Percentiles rank a stretch among this genome's conserved stretches.
Conservation (phyloP, 2,329 filamentous ascomycete species). For the Monosporascus sp. region DNA sequence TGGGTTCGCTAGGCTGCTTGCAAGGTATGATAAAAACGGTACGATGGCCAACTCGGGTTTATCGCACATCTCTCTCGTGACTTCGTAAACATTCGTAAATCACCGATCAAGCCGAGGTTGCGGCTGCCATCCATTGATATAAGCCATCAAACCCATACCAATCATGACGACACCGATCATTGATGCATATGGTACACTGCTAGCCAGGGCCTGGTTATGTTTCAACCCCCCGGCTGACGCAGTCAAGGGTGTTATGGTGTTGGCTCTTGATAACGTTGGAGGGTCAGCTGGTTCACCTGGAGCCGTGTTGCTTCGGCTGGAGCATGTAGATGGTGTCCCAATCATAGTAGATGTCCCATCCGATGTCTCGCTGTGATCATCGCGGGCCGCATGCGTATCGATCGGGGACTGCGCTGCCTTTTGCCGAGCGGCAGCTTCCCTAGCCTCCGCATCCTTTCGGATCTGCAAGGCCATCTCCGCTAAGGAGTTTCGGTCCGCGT, state of each 20-base stretch:
- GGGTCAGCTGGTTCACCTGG: constrained; percentile 32
- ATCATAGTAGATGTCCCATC: constrained; percentile 12
- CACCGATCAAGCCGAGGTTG: constrained; percentile 25
- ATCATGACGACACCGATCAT: constrained; percentile 78
- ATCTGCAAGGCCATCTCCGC: constrained; percentile 86
- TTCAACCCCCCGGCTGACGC: constrained; percentile 33
- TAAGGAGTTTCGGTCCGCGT: constrained; percentile 65
- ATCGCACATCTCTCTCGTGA: constrained; percentile 12
- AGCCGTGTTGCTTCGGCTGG: constrained; percentile 14
- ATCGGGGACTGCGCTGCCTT: constrained; percentile 32
- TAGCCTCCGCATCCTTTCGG: constrained; percentile 59
- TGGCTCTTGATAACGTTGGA: constrained; percentile 41
- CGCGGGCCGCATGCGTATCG: constrained; percentile 21
- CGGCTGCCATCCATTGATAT: constrained; percentile 74
- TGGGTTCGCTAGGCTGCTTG: not conserved
- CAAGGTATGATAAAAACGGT: not conserved
- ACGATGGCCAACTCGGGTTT: not conserved
- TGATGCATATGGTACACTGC: constrained; percentile 69
- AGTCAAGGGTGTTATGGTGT: constrained; percentile 42
- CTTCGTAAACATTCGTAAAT: not conserved
- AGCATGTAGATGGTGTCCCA: constrained; percentile 18
- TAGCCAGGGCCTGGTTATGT: constrained; percentile 41
- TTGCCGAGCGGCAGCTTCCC: constrained; percentile 37
- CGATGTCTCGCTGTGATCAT: constrained; percentile 10
- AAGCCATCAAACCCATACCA: constrained; percentile 80